Evolutionary conservation across 2,329 filamentous ascomycete genomes (phyloP).

Genomic region (Colletotrichum sp.): DNA sequence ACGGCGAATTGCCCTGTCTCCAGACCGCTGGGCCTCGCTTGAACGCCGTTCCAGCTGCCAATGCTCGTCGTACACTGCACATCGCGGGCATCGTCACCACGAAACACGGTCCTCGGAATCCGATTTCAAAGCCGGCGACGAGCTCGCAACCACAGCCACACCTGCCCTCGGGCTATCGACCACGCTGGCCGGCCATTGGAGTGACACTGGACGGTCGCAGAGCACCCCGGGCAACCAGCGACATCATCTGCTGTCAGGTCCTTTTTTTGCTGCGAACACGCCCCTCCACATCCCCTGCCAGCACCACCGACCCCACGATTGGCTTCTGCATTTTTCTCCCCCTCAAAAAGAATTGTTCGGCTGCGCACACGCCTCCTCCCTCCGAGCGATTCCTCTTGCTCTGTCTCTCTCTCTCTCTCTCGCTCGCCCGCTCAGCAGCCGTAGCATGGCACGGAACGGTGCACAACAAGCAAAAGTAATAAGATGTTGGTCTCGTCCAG

Average conservation of each 20-base stretch:
- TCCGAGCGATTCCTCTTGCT: neutral
- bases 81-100: neutral
- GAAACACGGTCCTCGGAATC: neutral
- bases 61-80: neutral
- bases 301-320: neutral
- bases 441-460: neutral
- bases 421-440: neutral
- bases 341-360: neutral
- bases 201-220: slow-evolving; percentile 17
- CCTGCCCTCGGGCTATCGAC: neutral
- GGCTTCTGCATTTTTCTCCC: neutral
- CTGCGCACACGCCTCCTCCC: slow-evolving; percentile 17
- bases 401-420: neutral
- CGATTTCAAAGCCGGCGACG: neutral
- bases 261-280: slow-evolving; percentile 11
- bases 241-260: slow-evolving; percentile 16
- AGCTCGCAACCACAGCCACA: neutral
- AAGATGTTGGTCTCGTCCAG: slow-evolving; percentile 9
- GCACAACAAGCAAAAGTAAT: neutral
- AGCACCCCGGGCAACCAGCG: slow-evolving; percentile 19
- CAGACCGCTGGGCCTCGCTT: neutral
- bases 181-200: slow-evolving; percentile 10
- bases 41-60: neutral
- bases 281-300: slow-evolving; percentile 9
- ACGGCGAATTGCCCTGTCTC: neutral